Percentiles rank a stretch among this genome's conserved stretches.
Evolutionary conservation across 164 flowering plant species (phyloP).

Genomic region (Aristolochia californica): DNA sequence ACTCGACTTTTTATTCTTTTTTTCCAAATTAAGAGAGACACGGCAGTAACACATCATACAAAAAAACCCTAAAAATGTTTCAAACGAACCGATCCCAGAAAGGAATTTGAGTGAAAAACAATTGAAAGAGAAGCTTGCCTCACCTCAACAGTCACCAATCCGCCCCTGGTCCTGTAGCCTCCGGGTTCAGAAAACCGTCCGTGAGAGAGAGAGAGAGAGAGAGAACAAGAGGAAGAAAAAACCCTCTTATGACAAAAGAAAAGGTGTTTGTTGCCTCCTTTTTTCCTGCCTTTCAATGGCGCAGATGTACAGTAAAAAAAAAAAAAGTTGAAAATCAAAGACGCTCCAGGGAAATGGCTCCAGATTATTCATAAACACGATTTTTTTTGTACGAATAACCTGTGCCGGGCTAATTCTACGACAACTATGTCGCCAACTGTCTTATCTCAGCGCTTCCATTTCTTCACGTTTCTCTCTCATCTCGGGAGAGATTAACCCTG

Average conservation of each 20-base stretch:
- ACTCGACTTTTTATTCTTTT: no score
- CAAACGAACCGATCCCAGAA: conserved; percentile 4
- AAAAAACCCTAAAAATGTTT: conserved; percentile 1
- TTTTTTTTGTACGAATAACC: background rate
- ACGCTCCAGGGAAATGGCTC: background rate
- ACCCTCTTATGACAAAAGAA: conserved; percentile 1
- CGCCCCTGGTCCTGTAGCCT: background rate
- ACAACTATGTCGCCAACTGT: no score
- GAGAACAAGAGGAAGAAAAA: background rate
- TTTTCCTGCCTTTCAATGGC: background rate
- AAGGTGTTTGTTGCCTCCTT: background rate
- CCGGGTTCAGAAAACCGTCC: background rate
- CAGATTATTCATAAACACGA: no score
- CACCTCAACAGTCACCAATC: background rate
- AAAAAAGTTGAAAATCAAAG: background rate
- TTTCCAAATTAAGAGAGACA: conserved; percentile 8
- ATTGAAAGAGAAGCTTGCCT: background rate
- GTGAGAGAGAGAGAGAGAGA: background rate
- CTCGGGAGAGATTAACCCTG: no score
- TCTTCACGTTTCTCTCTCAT: no score
- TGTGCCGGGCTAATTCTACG: background rate
- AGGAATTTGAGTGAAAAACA: background rate
- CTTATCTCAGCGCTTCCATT: no score
- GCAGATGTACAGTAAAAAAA: background rate
- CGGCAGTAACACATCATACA: background rate